phyloP scores from a whole-genome alignment of 352 stramenopile species.

The Phytophthora boehmeriae region DNA sequence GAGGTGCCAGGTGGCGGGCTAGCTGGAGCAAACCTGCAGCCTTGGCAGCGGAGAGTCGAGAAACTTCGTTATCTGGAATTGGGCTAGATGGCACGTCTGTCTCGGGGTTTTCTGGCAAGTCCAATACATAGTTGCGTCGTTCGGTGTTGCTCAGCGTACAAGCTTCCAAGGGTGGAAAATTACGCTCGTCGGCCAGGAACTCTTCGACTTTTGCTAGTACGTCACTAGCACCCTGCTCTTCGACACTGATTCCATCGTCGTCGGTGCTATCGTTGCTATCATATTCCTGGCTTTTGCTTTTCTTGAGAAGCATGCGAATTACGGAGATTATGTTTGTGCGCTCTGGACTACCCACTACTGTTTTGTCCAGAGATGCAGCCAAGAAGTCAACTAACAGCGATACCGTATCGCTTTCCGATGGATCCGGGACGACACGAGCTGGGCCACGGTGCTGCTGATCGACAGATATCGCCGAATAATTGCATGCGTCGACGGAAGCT shows the following conservation, averaged over 20 bases:
- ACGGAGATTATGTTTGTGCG: slow-evolving; percentile 35
- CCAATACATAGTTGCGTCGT: slow-evolving; percentile 38
- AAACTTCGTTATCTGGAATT: slow-evolving; percentile 29
- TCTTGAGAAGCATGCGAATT: slow-evolving; percentile 4
- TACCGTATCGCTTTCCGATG: slow-evolving; percentile 6
- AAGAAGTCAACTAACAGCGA: slow-evolving; percentile 25
- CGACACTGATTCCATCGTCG: not conserved
- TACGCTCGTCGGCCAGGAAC: slow-evolving; percentile 19
- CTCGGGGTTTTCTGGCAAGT: slow-evolving; percentile 20
- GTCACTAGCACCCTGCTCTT: not conserved
- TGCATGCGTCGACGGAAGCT: slow-evolving; percentile 23
- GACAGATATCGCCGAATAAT: slow-evolving; percentile 37
- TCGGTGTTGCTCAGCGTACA: slow-evolving; percentile 42
- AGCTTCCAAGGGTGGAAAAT: slow-evolving; percentile 15
- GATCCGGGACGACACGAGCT: slow-evolving; percentile 15
- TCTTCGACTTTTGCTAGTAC: slow-evolving; percentile 7
- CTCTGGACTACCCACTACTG: slow-evolving; percentile 14
- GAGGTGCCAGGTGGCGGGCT: not conserved
- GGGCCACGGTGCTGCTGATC: slow-evolving; percentile 23
- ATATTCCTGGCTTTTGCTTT: not conserved
- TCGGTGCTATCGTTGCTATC: slow-evolving; percentile 1
- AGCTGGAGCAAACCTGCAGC: slow-evolving; percentile 15
- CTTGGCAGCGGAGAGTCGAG: slow-evolving; percentile 21
- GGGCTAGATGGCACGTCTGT: slow-evolving; percentile 11
- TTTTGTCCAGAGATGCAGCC: slow-evolving; percentile 11